phyloP scores from a whole-genome alignment of 225 moss, liverwort and hornwort species.

The Sphagnum tenellum region DNA sequence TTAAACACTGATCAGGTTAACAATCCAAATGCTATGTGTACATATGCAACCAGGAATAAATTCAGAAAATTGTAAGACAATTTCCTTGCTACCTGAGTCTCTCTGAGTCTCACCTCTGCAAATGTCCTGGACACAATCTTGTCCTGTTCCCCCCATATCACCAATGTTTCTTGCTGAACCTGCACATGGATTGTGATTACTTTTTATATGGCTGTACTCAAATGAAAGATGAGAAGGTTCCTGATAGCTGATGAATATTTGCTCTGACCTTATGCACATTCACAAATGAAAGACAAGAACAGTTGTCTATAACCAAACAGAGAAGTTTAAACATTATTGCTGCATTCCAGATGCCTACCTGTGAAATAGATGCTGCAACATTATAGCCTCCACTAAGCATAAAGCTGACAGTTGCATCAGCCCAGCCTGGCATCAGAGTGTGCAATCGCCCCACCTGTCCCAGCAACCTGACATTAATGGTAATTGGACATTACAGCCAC shows the following conservation, averaged over 20 bases:
- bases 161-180: slow-evolving; percentile 82
- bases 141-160: slow-evolving; percentile 88
- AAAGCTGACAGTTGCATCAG: slow-evolving; percentile 84
- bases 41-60: no score
- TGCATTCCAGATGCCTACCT: slow-evolving; percentile 27
- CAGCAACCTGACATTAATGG: not conserved
- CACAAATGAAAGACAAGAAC: not conserved
- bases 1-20: no score
- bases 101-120: slow-evolving; percentile 42
- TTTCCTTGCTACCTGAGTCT: no score
- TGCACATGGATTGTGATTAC: slow-evolving; percentile 10
- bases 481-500: no score
- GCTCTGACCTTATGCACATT: not conserved
- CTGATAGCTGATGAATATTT: no score
- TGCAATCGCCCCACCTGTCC: slow-evolving; percentile 87
- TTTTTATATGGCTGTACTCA: no score
- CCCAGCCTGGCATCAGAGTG: slow-evolving; percentile 84
- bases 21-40: no score
- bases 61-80: no score
- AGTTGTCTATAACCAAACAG: not conserved
- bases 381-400: slow-evolving; percentile 97
- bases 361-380: slow-evolving; percentile 45
- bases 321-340: not conserved
- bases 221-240: no score
- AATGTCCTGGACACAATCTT: slow-evolving; percentile 66